phyloP scores from a whole-genome alignment of 2,329 filamentous ascomycete genomes.

The Aspergillus sp. region DNA sequence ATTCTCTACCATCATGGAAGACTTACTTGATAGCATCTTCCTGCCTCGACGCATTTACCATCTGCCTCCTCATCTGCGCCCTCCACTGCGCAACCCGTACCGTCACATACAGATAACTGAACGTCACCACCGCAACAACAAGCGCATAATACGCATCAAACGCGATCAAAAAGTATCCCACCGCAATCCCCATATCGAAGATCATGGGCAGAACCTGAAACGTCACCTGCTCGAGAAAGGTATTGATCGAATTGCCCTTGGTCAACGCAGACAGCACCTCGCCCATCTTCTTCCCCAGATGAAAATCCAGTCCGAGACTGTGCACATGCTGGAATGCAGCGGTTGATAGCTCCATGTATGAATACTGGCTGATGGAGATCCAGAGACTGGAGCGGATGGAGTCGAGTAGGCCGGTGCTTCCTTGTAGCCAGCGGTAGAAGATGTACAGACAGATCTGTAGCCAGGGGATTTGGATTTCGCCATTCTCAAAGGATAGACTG shows the following conservation, averaged over 20 bases:
- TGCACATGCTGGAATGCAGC: constrained; percentile 98
- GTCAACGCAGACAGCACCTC: constrained; percentile 93
- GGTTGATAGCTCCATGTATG: constrained; percentile 87
- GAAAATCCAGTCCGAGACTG: constrained; percentile 89
- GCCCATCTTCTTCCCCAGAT: constrained; percentile 92
- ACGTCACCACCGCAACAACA: constrained; percentile 83
- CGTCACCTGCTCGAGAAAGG: constrained; percentile 91
- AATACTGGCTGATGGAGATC: constrained; percentile 97
- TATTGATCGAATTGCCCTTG: constrained; percentile 94
- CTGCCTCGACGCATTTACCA: constrained; percentile 91
- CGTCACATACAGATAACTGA: constrained; percentile 94
- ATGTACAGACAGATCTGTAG: constrained; percentile 70
- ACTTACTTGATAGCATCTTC: constrained; percentile 87
- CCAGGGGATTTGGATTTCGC: constrained; percentile 63
- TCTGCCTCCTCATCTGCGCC: constrained; percentile 82
- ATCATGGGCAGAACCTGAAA: constrained; percentile 96
- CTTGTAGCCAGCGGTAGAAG: constrained; percentile 74
- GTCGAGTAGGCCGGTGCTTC: constrained; percentile 79
- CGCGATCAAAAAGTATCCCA: constrained; percentile 70
- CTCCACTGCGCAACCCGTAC: constrained; percentile 93
- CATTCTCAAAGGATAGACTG: constrained; percentile 58
- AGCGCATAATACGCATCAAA: constrained; percentile 90
- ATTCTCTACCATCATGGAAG: not conserved
- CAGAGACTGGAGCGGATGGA: constrained; percentile 79
- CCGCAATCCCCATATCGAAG: constrained; percentile 78